A percentile compares a stretch with the other conserved stretches of the same genome.
Conservation (phyloP, 208 protist genomes). For the Trichomonas tenax region DNA sequence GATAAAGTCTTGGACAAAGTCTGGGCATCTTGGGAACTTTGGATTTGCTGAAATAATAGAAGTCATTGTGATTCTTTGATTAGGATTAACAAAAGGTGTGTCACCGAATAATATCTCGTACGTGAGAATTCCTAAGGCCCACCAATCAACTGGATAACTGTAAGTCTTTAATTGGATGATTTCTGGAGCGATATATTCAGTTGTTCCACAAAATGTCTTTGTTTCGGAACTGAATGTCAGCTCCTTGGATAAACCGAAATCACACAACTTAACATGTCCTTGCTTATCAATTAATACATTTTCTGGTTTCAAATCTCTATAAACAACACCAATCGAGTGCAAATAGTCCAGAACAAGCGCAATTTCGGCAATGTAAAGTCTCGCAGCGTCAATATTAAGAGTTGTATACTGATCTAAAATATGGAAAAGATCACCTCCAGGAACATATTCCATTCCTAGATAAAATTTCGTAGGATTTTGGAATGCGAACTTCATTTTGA, state of each 20-base stretch:
- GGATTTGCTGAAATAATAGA: background rate
- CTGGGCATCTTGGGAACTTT: background rate
- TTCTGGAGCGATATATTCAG: conserved; percentile 46
- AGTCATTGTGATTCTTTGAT: background rate
- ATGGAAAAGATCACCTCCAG: conserved; percentile 29
- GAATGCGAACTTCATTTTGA: background rate
- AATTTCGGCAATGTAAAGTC: conserved; percentile 51
- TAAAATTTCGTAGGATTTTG: conserved; percentile 18
- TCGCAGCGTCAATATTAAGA: conserved; percentile 38
- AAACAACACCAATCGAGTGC: conserved; percentile 45
- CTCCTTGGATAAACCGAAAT: conserved; percentile 57
- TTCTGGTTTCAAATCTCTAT: conserved; percentile 51
- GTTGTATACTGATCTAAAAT: conserved; percentile 42
- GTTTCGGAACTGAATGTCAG: conserved; percentile 23
- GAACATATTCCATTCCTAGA: conserved; percentile 27
- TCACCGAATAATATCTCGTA: background rate
- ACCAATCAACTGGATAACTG: background rate
- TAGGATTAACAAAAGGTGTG: background rate
- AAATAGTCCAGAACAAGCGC: conserved; percentile 43
- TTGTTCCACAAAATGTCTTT: conserved; percentile 54
- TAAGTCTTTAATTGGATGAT: background rate
- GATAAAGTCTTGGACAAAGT: background rate
- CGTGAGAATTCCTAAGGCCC: background rate
- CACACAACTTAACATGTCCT: conserved; percentile 36
- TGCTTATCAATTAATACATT: conserved; percentile 48